Evolutionary conservation across 2,329 filamentous ascomycete genomes (phyloP).

Genomic region (Arthroderma uncinatum): DNA sequence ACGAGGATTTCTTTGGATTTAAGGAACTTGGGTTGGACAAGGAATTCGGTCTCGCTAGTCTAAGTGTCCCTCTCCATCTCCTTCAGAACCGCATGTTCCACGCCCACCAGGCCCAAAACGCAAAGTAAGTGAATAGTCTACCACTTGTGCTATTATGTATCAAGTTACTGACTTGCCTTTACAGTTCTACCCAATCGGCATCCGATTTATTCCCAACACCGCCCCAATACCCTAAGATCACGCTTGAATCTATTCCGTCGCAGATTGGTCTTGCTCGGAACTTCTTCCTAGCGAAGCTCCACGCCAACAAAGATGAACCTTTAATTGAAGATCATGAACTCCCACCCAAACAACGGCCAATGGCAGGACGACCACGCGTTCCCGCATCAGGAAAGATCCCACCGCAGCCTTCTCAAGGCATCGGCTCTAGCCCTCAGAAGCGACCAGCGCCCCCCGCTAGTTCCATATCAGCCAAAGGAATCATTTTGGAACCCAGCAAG

Average conservation of each 20-base stretch:
- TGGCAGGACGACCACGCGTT: conserved; percentile 33
- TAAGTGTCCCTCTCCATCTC: conserved; percentile 87
- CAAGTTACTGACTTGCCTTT: conserved; percentile 9
- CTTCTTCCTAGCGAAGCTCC: conserved; percentile 83
- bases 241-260: conserved; percentile 60
- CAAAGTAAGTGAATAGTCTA: conserved; percentile 35
- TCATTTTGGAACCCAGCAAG: conserved; percentile 29
- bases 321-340: conserved; percentile 91
- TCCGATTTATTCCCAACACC: conserved; percentile 54
- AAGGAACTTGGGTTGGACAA: conserved; percentile 84
- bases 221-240: conserved; percentile 63
- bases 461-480: conserved; percentile 19
- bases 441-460: conserved; percentile 11
- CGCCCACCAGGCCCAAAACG: conserved; percentile 67
- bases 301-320: conserved; percentile 68
- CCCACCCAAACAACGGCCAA: conserved; percentile 70
- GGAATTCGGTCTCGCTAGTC: conserved; percentile 75
- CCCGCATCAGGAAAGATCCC: conserved; percentile 39
- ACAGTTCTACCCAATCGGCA: conserved; percentile 38
- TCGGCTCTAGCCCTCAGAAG: conserved; percentile 12
- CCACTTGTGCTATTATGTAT: conserved; percentile 3
- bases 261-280: conserved; percentile 82
- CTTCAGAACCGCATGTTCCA: conserved; percentile 82
- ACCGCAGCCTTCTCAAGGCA: conserved; percentile 18
- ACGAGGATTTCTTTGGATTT: conserved; percentile 98